phyloP scores from a whole-genome alignment of 1,284 basidiomycete genomes.

The Filobasidium uniguttulatum region DNA sequence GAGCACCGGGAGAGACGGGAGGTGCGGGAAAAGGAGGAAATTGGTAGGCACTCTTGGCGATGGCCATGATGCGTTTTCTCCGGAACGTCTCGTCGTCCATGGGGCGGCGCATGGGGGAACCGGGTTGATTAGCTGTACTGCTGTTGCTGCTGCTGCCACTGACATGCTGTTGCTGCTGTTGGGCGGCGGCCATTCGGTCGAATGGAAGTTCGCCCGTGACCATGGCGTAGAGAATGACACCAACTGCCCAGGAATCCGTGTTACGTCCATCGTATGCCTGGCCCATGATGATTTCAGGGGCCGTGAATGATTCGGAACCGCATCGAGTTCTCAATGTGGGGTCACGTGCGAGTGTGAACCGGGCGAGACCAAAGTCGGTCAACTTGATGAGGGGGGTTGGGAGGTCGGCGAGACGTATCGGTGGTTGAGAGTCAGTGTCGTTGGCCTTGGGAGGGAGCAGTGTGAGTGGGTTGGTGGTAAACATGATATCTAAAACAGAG shows the following conservation, averaged over 20 bases:
- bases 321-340: constrained; percentile 73
- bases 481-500: constrained; percentile 54
- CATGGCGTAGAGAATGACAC: constrained; percentile 67
- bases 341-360: constrained; percentile 59
- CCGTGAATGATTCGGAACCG: constrained; percentile 81
- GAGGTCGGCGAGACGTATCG: constrained; percentile 34
- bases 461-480: constrained; percentile 41
- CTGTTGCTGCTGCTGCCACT: neutral
- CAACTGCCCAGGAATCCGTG: constrained; percentile 81
- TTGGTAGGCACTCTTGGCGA: constrained; percentile 59
- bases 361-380: constrained; percentile 78
- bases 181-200: constrained; percentile 16
- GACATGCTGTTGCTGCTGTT: no score
- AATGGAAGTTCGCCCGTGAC: constrained; percentile 46
- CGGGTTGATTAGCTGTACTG: neutral
- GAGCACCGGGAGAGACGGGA: constrained; percentile 24
- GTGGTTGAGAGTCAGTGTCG: constrained; percentile 25
- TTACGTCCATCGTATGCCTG: constrained; percentile 66
- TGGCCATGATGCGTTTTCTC: constrained; percentile 47
- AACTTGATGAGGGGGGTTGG: constrained; percentile 63
- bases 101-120: no score
- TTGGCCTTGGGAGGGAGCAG: constrained; percentile 25
- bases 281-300: constrained; percentile 73
- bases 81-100: constrained; percentile 15
- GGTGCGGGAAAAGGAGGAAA: constrained; percentile 52